These are phyloP conservation scores for Aureobasidium sp. DNA, from an alignment of 2,329 filamentous ascomycete species.

Conservation along the genomic window DNA sequence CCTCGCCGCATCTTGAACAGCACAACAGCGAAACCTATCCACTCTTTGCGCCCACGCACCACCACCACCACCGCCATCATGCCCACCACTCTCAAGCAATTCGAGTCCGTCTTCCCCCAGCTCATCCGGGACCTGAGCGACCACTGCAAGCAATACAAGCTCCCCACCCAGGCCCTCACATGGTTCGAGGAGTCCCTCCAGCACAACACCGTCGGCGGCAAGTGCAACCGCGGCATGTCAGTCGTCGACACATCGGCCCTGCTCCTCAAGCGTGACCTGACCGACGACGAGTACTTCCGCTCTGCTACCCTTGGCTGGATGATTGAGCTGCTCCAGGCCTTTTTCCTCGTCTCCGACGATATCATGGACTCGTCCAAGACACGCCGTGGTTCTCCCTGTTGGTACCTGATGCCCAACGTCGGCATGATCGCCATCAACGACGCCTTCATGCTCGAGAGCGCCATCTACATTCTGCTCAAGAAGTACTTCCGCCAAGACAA, in stretches of 20 bases:
- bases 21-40: neutral
- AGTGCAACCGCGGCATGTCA: slow-evolving; percentile 98
- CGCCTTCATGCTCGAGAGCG: slow-evolving; percentile 85
- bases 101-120: slow-evolving; percentile 82
- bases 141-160: slow-evolving; percentile 71
- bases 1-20: neutral
- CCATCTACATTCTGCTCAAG: slow-evolving; percentile 86
- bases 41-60: slow-evolving; percentile 5
- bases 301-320: slow-evolving; percentile 89
- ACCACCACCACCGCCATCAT: slow-evolving; percentile 34
- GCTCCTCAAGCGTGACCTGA: slow-evolving; percentile 64
- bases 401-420: slow-evolving; percentile 84
- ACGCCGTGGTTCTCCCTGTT: slow-evolving; percentile 87
- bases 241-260: slow-evolving; percentile 84
- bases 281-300: slow-evolving; percentile 77
- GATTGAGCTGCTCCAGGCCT: slow-evolving; percentile 95
- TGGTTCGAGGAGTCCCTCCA: slow-evolving; percentile 89
- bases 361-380: slow-evolving; percentile 98
- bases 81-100: slow-evolving; percentile 72
- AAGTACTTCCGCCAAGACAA: slow-evolving; percentile 87
- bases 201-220: slow-evolving; percentile 83
- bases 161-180: slow-evolving; percentile 69
- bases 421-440: slow-evolving; percentile 99
- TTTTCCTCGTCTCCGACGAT: slow-evolving; percentile 97
- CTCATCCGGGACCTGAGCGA: slow-evolving; percentile 74